Percentiles rank a stretch among this genome's conserved stretches.
phyloP scores from a whole-genome alignment of 2,329 filamentous ascomycete genomes.

The Curvularia verruculosa region DNA sequence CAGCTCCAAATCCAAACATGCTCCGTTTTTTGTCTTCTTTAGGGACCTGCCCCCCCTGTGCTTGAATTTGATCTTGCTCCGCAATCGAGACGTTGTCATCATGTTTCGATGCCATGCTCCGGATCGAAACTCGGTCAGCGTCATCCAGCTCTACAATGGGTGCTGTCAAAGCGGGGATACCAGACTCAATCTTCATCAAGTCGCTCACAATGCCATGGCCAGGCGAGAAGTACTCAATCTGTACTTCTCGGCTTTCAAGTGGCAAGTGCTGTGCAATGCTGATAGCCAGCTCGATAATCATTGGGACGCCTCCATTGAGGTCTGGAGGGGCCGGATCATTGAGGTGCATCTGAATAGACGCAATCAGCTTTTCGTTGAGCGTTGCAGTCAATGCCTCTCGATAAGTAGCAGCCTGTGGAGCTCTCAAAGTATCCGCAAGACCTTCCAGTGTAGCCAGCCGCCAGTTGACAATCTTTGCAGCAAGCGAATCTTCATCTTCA shows the following conservation, averaged over 20 bases:
- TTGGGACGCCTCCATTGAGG: constrained; percentile 84
- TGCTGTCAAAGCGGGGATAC: constrained; percentile 55
- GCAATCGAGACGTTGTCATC: constrained; percentile 37
- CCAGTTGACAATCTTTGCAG: constrained; percentile 89
- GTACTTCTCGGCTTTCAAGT: constrained; percentile 87
- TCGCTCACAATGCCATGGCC: constrained; percentile 71
- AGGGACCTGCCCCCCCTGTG: constrained; percentile 33
- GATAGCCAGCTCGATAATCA: constrained; percentile 91
- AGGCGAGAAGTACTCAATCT: constrained; percentile 82
- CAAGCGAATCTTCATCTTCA: constrained; percentile 88
- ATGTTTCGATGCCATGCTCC: constrained; percentile 41
- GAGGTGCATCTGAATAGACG: constrained; percentile 74
- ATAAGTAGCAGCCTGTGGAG: constrained; percentile 69
- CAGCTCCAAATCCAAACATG: constrained; percentile 54
- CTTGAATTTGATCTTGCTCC: constrained; percentile 44
- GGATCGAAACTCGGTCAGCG: constrained; percentile 49
- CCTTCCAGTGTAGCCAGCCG: constrained; percentile 91
- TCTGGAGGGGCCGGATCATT: constrained; percentile 77
- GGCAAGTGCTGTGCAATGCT: constrained; percentile 86
- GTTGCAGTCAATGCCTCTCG: constrained; percentile 61
- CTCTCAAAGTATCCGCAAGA: constrained; percentile 72
- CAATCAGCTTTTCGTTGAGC: constrained; percentile 73
- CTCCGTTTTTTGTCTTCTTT: constrained; percentile 47
- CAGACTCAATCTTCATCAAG: constrained; percentile 82
- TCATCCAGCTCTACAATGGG: constrained; percentile 52